Percentiles rank a stretch among this genome's conserved stretches.
phyloP scores from a whole-genome alignment of 1,139 yeast species.

The Nakaseomyces uthaithaninus region DNA sequence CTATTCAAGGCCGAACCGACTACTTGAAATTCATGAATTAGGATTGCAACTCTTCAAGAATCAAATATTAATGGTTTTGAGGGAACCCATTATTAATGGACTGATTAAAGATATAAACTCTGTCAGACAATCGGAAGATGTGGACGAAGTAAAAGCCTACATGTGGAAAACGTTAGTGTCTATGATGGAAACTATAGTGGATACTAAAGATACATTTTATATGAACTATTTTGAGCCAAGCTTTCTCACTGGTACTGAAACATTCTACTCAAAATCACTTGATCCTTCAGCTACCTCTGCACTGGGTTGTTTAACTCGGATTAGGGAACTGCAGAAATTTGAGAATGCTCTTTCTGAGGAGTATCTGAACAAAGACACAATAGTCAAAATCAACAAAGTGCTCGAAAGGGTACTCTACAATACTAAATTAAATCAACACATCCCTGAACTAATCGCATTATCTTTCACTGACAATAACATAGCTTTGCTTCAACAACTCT shows the following conservation, averaged over 20 bases:
- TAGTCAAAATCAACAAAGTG: constrained; percentile 16
- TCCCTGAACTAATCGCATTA: constrained; percentile 13
- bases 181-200: constrained; percentile 60
- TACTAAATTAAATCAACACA: constrained; percentile 15
- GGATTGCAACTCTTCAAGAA: constrained; percentile 57
- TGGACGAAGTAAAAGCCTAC: constrained; percentile 10
- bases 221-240: constrained; percentile 58
- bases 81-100: constrained; percentile 12
- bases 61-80: constrained; percentile 33
- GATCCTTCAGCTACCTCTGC: constrained; percentile 41
- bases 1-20: constrained; percentile 64
- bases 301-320: constrained; percentile 42
- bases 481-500: constrained; percentile 15
- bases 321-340: constrained; percentile 41
- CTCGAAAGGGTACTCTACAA: constrained; percentile 24
- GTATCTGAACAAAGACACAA: constrained; percentile 22
- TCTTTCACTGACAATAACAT: constrained; percentile 13
- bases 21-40: constrained; percentile 63
- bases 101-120: constrained; percentile 18
- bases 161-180: constrained; percentile 37
- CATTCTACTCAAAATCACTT: constrained; percentile 44
- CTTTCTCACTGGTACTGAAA: constrained; percentile 47
- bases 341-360: constrained; percentile 43
- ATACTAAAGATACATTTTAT: constrained; percentile 44
- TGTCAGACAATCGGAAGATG: constrained; percentile 22